Evolutionary conservation across 352 stramenopile species (phyloP).

Genomic region (Globisporangium cystogenes): DNA sequence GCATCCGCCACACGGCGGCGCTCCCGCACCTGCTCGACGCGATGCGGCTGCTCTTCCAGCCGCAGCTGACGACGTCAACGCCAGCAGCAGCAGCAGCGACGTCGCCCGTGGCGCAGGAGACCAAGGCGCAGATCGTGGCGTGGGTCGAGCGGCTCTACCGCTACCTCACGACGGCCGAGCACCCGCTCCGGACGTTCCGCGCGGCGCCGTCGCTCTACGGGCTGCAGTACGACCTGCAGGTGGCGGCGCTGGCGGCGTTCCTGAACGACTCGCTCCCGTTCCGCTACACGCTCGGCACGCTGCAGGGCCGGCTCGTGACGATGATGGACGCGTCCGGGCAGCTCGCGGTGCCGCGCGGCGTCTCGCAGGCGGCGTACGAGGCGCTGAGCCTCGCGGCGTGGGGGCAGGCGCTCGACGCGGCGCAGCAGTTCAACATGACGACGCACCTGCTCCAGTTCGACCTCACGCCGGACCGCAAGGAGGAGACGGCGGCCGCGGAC

Average conservation of each 20-base stretch:
- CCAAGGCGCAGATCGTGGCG: conserved; percentile 10
- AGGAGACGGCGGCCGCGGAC: conserved; percentile 22
- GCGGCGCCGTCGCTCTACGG: conserved; percentile 27
- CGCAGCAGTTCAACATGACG: conserved; percentile 27
- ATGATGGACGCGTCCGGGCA: conserved; percentile 35
- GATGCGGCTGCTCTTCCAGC: conserved; percentile 23
- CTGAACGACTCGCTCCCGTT: conserved; percentile 29
- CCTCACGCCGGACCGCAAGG: conserved; percentile 18
- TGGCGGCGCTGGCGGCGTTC: conserved; percentile 34
- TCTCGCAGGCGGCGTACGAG: conserved; percentile 24
- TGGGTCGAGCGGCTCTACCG: conserved; percentile 26
- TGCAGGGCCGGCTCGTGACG: conserved; percentile 34
- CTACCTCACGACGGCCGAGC: conserved; percentile 13
- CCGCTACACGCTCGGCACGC: conserved; percentile 36
- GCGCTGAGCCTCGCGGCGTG: conserved; percentile 27
- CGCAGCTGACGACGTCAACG: neutral
- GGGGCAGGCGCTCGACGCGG: conserved; percentile 20
- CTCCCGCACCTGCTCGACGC: conserved; percentile 33
- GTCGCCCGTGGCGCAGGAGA: neutral
- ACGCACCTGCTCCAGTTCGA: conserved; percentile 41
- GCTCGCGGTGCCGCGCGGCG: conserved; percentile 20
- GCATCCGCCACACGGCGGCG: conserved; percentile 25
- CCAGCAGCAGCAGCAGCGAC: neutral
- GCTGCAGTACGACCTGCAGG: conserved; percentile 40
- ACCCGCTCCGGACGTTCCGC: conserved; percentile 20